Conservation (phyloP, 768 basidiomycete genomes). For the Piloderma croceum region DNA sequence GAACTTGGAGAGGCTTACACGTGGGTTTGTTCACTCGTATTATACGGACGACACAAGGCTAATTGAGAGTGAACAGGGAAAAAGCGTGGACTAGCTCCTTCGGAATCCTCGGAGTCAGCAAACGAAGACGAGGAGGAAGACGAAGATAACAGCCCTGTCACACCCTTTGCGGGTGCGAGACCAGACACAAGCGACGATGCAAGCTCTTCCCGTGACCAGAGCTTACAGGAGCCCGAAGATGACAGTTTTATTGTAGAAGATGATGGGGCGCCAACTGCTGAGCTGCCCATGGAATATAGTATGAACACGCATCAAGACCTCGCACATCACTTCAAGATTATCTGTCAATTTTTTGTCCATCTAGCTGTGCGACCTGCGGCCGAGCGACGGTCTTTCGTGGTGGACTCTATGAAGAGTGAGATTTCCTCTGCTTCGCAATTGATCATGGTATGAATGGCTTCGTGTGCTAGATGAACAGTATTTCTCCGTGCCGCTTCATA, state of each 20-base stretch:
- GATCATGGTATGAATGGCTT: too few species aligned
- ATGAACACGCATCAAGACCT: slow-evolving; percentile 74
- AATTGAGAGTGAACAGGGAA: slow-evolving; percentile 27
- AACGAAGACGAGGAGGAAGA: slow-evolving; percentile 25
- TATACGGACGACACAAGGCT: slow-evolving; percentile 1
- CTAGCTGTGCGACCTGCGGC: slow-evolving; percentile 56
- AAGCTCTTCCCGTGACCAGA: slow-evolving; percentile 28
- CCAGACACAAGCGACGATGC: slow-evolving; percentile 33
- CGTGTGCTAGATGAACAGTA: slow-evolving; percentile 51
- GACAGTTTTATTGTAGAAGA: slow-evolving; percentile 62
- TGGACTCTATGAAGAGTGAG: slow-evolving; percentile 46
- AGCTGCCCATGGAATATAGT: slow-evolving; percentile 75
- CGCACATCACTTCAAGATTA: slow-evolving; percentile 75
- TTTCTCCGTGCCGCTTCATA: slow-evolving; percentile 63
- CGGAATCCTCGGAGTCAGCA: slow-evolving; percentile 27
- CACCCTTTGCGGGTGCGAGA: slow-evolving; percentile 43
- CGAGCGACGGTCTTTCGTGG: slow-evolving; percentile 52
- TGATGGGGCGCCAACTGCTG: slow-evolving; percentile 36
- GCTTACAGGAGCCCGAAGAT: slow-evolving; percentile 34
- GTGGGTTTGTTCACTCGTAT: slow-evolving; percentile 32
- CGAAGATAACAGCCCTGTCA: slow-evolving; percentile 15
- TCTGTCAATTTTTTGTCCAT: slow-evolving; percentile 85
- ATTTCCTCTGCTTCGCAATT: not conserved
- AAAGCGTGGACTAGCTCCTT: slow-evolving; percentile 34
- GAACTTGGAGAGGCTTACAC: slow-evolving; percentile 60